These are phyloP conservation scores for Aspergillus pseudoviridinutans DNA, from an alignment of 2,329 filamentous ascomycete species.

Conservation along the genomic window DNA sequence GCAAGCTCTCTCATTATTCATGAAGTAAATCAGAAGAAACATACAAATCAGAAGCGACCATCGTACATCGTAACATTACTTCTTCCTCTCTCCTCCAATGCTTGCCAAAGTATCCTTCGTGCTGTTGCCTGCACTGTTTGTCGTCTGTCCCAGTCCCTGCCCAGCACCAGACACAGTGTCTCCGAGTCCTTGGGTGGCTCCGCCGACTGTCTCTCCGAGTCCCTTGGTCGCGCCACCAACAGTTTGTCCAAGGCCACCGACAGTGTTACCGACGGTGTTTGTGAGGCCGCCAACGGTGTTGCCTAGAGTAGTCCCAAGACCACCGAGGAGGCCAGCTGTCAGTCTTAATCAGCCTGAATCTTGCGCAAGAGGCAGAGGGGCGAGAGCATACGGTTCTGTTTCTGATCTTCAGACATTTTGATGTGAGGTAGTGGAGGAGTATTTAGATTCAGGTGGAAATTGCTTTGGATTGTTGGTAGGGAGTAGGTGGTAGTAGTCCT, in stretches of 20 bases:
- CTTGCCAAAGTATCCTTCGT: not conserved
- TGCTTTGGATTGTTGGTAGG: not conserved
- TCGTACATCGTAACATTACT: not conserved
- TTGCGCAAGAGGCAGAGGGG: not conserved
- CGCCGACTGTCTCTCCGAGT: constrained; percentile 24
- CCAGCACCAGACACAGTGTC: constrained; percentile 14
- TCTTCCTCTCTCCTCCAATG: not conserved
- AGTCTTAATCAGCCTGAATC: not conserved
- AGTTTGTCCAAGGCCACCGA: constrained; percentile 29
- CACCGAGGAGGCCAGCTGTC: constrained; percentile 23
- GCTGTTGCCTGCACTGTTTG: not conserved
- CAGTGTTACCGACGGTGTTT: constrained; percentile 25
- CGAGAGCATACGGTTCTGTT: not conserved
- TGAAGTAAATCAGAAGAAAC: not conserved
- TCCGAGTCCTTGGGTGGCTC: constrained; percentile 26
- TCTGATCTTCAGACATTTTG: not conserved
- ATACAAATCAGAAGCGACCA: not conserved
- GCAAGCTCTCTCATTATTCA: too few species aligned
- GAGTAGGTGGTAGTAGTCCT: not conserved
- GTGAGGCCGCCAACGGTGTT: constrained; percentile 31
- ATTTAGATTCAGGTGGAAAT: not conserved
- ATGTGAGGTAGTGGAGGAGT: not conserved
- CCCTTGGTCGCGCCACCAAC: constrained; percentile 32
- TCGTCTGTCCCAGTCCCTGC: not conserved
- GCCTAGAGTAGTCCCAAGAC: constrained; percentile 24